A percentile compares a stretch with the other conserved stretches of the same genome.
Conservation (phyloP, 2,329 filamentous ascomycete genomes). For the Pseudocercospora crystallina region DNA sequence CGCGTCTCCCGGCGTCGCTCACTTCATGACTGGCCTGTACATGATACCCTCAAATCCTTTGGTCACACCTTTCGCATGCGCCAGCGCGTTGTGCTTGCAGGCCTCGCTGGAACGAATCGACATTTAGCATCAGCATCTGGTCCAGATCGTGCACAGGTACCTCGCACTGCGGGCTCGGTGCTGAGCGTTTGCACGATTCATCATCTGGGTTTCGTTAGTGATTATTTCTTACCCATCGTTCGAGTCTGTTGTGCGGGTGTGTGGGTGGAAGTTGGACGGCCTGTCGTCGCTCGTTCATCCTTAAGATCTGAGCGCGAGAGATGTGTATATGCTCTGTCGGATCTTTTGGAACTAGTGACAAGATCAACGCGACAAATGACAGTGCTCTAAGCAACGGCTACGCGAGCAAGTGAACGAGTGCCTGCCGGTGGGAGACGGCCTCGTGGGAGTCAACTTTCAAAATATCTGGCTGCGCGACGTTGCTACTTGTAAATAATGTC, state of each 20-base stretch:
- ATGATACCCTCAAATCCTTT: constrained; percentile 24
- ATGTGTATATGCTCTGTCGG: constrained; percentile 27
- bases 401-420: constrained; percentile 4
- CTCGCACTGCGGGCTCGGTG: constrained; percentile 26
- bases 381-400: constrained; percentile 7
- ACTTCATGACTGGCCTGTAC: constrained; percentile 23
- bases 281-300: constrained; percentile 14
- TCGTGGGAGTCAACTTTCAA: constrained; percentile 6
- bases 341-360: constrained; percentile 18
- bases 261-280: constrained; percentile 1
- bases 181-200: constrained; percentile 22
- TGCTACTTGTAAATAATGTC: constrained; percentile 31
- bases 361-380: constrained; percentile 12
- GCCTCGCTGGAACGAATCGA: constrained; percentile 15
- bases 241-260: constrained; percentile 13
- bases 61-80: constrained; percentile 13
- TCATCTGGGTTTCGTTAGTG: constrained; percentile 15
- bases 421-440: constrained; percentile 13
- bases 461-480: background rate
- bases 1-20: constrained; percentile 8
- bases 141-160: constrained; percentile 19
- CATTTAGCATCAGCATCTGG: constrained; percentile 23
- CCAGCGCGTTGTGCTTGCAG: constrained; percentile 5
- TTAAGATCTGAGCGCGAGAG: constrained; percentile 10
- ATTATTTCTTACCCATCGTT: constrained; percentile 17